Evolutionary conservation across 805 yeast genomes (phyloP), one percentile per base, ranked within the genome.

Genomic region (Spathaspora sp.): DNA sequence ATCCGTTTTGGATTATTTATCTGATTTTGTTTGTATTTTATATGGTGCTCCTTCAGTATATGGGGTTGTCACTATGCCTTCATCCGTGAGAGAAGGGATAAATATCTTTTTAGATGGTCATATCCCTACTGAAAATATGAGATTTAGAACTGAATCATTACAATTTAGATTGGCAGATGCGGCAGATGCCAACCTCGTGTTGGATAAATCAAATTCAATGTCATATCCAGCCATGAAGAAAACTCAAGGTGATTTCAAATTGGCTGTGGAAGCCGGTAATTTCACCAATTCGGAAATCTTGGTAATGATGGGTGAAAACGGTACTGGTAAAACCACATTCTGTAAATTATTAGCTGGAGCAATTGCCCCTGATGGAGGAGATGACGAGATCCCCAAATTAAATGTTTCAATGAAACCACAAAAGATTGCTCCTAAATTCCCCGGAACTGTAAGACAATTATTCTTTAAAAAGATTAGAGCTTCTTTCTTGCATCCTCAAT

Each of bases 301-400:
- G 64, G 99, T 94, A 52, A 89, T 94, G 97, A 93, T 94, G 96
- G 99, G 99, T 69, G 99, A 94, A 76, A 94, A 94, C 72, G 99
- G 99, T 77, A 94, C 99, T 17, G 99, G 99, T 78, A 94, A 94
- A 77, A 94, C 99, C 42, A 94, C 99, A 14, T 86, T 94, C 78
- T 93, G 97, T 82, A 89, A 87, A 70, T 77, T 94, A 64, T 79
- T 94, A 64, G 98, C 99, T 19, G 99, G 98, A 66, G 90, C 90
- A 26, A 79, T 89, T 60, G 79, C 87, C 47, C 93, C 99, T 31
- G 99, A 94, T 72, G 81, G 80, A 59, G 89, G 89, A 52, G 40
- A 35, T 35, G 68, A 76, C 54, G 83, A 84, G 65, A 85, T 89
- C 55, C 97, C 97, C 48, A 86, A 88, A 68, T 75, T 94, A 72